Evolutionary conservation across 2,329 filamentous ascomycete species (phyloP).

Genomic region (Pseudonectria foliicola): DNA sequence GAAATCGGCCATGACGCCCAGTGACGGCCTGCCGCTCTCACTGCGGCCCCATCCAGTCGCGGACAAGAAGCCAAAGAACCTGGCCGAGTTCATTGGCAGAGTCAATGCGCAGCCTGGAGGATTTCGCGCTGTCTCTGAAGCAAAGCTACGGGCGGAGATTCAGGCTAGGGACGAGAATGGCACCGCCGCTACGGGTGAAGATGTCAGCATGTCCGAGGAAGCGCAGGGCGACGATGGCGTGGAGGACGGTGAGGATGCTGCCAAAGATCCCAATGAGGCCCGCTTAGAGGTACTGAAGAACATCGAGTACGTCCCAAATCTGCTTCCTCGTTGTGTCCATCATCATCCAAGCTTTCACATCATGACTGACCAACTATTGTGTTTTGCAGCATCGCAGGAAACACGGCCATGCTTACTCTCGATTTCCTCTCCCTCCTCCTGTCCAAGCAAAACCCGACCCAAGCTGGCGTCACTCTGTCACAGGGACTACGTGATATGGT

Average conservation of each 20-base stretch:
- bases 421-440: constrained; percentile 79
- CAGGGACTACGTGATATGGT: constrained; percentile 61
- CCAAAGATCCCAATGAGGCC: constrained; percentile 40
- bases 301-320: constrained; percentile 43
- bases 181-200: constrained; percentile 27
- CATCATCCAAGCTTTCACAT: too few species aligned
- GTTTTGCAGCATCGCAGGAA: constrained; percentile 29
- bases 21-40: constrained; percentile 29
- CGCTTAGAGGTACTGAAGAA: constrained; percentile 50
- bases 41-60: constrained; percentile 40
- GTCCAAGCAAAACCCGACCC: constrained; percentile 70
- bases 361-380: constrained; percentile 1
- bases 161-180: constrained; percentile 27
- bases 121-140: constrained; percentile 73
- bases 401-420: constrained; percentile 61
- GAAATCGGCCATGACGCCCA: constrained; percentile 22
- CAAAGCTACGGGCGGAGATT: constrained; percentile 64
- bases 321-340: not conserved
- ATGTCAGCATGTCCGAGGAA: constrained; percentile 21
- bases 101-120: constrained; percentile 72
- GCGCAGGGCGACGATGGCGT: constrained; percentile 28
- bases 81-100: constrained; percentile 71
- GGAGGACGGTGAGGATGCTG: constrained; percentile 33
- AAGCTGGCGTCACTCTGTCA: constrained; percentile 64
- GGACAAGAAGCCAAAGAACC: constrained; percentile 49